Percentiles rank a stretch among this genome's conserved stretches.
These are phyloP conservation scores for Durusdinium trenchii DNA, from an alignment of 73 alveolate genomes.

Conservation along the genomic window DNA sequence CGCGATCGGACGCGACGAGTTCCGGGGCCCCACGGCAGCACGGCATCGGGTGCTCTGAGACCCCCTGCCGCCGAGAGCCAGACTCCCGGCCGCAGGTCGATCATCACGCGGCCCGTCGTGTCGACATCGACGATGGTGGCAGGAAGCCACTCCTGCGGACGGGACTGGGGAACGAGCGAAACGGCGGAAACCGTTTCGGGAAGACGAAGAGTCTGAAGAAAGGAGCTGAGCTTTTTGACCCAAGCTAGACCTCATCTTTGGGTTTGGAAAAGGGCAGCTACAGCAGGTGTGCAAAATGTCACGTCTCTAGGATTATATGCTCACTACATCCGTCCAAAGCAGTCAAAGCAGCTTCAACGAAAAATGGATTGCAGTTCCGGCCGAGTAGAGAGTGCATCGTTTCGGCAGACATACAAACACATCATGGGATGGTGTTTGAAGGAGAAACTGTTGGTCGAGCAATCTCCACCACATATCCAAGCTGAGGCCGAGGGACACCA, in stretches of 20 bases:
- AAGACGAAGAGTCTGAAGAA: background rate
- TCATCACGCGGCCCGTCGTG: constrained; percentile 70
- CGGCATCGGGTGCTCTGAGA: background rate
- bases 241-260: background rate
- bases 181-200: background rate
- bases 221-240: background rate
- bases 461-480: too few species aligned
- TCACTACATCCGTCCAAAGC: too few species aligned
- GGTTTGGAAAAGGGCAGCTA: too few species aligned
- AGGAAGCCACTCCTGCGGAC: constrained; percentile 77
- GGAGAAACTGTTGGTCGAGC: too few species aligned
- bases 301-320: too few species aligned
- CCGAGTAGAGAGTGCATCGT: too few species aligned
- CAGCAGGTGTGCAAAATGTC: too few species aligned
- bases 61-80: constrained; percentile 63
- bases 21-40: background rate
- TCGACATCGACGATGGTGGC: constrained; percentile 43
- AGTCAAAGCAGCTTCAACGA: too few species aligned
- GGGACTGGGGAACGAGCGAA: background rate
- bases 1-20: background rate
- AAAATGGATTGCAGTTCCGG: too few species aligned
- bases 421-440: too few species aligned
- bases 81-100: constrained; percentile 88
- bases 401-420: too few species aligned
- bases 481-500: constrained; percentile 30